Conservation (phyloP, 2,329 filamentous ascomycete species). For the Neoascochyta sp. region DNA sequence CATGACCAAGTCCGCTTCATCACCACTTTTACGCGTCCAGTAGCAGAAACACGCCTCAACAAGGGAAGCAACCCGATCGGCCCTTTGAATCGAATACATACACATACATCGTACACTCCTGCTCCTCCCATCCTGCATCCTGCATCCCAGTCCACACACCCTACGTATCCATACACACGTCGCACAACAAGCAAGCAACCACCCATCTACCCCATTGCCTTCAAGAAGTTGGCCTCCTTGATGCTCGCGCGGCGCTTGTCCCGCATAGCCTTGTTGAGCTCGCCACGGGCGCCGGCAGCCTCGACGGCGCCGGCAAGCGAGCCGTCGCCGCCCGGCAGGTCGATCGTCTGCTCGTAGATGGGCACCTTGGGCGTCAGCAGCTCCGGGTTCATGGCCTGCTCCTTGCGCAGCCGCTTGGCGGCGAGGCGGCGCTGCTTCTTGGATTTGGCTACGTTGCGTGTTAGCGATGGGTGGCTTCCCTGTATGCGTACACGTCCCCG, state of each 20-base stretch:
- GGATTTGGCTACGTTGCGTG: slow-evolving; percentile 56
- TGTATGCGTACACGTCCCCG: too few relatives aligned
- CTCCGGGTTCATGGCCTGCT: slow-evolving; percentile 62
- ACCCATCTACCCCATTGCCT: slow-evolving; percentile 58
- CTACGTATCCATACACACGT: too few relatives aligned
- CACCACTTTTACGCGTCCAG: too few relatives aligned
- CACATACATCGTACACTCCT: too few relatives aligned
- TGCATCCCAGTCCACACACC: too few relatives aligned
- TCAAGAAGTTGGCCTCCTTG: slow-evolving; percentile 83
- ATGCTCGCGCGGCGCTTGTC: slow-evolving; percentile 71
- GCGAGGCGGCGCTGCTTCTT: slow-evolving; percentile 75
- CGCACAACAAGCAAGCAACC: too few relatives aligned
- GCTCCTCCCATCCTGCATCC: too few relatives aligned
- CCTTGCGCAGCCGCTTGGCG: slow-evolving; percentile 61
- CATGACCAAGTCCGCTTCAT: too few relatives aligned
- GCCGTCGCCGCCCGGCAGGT: slow-evolving; percentile 58
- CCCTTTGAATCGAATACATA: too few relatives aligned
- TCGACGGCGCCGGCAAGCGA: slow-evolving; percentile 45
- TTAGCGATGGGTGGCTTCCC: too few relatives aligned
- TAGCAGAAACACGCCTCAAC: too few relatives aligned
- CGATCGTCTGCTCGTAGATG: slow-evolving; percentile 72
- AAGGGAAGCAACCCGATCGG: too few relatives aligned
- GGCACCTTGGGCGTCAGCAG: slow-evolving; percentile 63
- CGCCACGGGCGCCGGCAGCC: slow-evolving; percentile 53
- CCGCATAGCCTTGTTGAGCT: slow-evolving; percentile 68